A percentile compares a stretch with the other conserved stretches of the same genome.
phyloP scores from a whole-genome alignment of 169 alveolate genomes.

The Cystoisospora suis region DNA sequence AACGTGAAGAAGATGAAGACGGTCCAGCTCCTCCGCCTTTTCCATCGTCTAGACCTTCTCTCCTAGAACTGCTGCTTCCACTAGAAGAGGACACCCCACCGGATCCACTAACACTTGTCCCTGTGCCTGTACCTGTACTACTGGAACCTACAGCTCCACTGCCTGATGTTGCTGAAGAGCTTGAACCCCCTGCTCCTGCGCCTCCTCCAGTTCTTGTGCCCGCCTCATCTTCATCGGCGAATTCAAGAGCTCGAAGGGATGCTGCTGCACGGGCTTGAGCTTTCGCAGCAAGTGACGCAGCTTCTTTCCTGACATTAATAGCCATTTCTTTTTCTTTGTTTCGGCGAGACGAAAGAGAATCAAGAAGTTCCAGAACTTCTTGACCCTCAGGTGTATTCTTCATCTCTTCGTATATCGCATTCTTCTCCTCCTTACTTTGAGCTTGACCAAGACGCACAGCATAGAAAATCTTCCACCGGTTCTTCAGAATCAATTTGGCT shows the following conservation, averaged over 20 bases:
- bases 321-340: slow-evolving; percentile 81
- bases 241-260: slow-evolving; percentile 58
- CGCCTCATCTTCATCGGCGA: slow-evolving; percentile 61
- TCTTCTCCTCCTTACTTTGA: slow-evolving; percentile 90
- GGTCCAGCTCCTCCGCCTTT: slow-evolving; percentile 32
- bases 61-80: background rate
- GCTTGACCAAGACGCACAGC: slow-evolving; percentile 94
- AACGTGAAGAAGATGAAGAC: no score
- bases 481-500: slow-evolving; percentile 83
- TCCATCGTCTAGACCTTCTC: slow-evolving; percentile 51
- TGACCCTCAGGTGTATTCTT: slow-evolving; percentile 83
- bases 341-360: slow-evolving; percentile 74
- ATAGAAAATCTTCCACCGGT: slow-evolving; percentile 89
- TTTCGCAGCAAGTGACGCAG: slow-evolving; percentile 76
- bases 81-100: no score
- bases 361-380: slow-evolving; percentile 85
- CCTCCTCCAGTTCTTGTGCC: slow-evolving; percentile 9
- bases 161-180: background rate
- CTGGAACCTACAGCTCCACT: background rate
- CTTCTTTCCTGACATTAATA: slow-evolving; percentile 81
- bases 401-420: slow-evolving; percentile 75
- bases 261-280: slow-evolving; percentile 70
- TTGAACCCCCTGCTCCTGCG: background rate
- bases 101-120: background rate
- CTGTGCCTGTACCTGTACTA: background rate